phyloP scores from a whole-genome alignment of 169 alveolate species.

The Cryptosporidium sp. region DNA sequence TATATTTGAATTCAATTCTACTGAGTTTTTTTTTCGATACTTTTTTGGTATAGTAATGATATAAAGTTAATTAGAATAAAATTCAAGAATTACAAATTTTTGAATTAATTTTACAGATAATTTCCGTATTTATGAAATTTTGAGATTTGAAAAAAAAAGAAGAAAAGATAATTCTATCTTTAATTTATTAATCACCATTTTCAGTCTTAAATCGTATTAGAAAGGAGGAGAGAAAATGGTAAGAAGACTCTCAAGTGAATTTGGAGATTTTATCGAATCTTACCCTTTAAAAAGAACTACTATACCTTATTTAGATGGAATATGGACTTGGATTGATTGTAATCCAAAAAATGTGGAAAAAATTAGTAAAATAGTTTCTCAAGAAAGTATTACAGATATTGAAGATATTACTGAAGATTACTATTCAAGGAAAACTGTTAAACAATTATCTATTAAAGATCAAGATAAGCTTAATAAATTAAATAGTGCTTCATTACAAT shows the following conservation, averaged over 20 bases:
- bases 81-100: too few species aligned
- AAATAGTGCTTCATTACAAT: background rate
- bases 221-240: background rate
- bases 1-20: too few species aligned
- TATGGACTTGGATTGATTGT: constrained; percentile 74
- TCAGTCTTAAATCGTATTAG: background rate
- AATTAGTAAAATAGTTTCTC: background rate
- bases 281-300: constrained; percentile 56
- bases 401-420: constrained; percentile 14
- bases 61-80: too few species aligned
- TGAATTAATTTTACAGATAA: too few species aligned
- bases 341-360: constrained; percentile 9
- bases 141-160: background rate
- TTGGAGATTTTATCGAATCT: constrained; percentile 25
- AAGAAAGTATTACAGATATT: background rate
- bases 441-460: constrained; percentile 5
- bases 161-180: too few species aligned
- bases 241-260: background rate
- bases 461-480: background rate
- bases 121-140: background rate
- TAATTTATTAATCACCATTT: too few species aligned
- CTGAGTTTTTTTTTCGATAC: background rate
- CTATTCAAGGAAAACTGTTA: background rate
- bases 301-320: constrained; percentile 12
- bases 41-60: background rate